These are phyloP conservation scores for Stygiomarasmius scandens DNA, from an alignment of 1,284 basidiomycete species.

Conservation along the genomic window DNA sequence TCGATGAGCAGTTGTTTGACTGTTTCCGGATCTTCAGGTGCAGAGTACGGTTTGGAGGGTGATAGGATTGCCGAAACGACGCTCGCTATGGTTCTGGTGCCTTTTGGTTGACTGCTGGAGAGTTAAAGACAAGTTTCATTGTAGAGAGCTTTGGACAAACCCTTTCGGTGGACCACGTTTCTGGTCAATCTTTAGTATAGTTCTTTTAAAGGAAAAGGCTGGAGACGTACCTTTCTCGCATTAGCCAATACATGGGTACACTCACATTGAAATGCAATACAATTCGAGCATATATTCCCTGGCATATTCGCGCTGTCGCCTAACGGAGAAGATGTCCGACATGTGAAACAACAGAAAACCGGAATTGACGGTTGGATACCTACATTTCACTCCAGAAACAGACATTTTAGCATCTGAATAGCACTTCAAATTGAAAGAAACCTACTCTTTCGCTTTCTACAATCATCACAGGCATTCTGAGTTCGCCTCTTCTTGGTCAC, in stretches of 20 bases:
- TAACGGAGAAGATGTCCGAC: neutral
- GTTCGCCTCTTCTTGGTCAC: conserved; percentile 7
- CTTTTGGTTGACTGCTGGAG: neutral
- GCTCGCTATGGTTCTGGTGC: neutral
- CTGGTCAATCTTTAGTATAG: too few species aligned
- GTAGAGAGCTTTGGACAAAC: neutral
- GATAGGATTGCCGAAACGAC: conserved; percentile 10
- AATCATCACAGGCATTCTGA: conserved; percentile 16
- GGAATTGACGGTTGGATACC: too few species aligned
- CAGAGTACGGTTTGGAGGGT: neutral
- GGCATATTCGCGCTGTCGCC: conserved; percentile 16
- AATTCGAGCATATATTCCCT: conserved; percentile 13
- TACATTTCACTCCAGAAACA: conserved; percentile 8
- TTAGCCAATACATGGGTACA: conserved; percentile 15
- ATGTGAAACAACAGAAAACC: too few species aligned
- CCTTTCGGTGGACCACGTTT: conserved; percentile 15
- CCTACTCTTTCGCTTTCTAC: conserved; percentile 11
- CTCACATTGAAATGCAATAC: conserved; percentile 12
- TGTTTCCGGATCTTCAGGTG: conserved; percentile 4
- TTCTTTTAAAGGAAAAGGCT: too few species aligned
- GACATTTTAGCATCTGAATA: neutral
- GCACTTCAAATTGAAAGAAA: neutral
- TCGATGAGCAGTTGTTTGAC: conserved; percentile 4
- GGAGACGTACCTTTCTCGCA: conserved; percentile 10
- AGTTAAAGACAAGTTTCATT: neutral